These are phyloP conservation scores for Paragyromitra xinjiangensis DNA, from an alignment of 495 filamentous ascomycete species.

Conservation along the genomic window DNA sequence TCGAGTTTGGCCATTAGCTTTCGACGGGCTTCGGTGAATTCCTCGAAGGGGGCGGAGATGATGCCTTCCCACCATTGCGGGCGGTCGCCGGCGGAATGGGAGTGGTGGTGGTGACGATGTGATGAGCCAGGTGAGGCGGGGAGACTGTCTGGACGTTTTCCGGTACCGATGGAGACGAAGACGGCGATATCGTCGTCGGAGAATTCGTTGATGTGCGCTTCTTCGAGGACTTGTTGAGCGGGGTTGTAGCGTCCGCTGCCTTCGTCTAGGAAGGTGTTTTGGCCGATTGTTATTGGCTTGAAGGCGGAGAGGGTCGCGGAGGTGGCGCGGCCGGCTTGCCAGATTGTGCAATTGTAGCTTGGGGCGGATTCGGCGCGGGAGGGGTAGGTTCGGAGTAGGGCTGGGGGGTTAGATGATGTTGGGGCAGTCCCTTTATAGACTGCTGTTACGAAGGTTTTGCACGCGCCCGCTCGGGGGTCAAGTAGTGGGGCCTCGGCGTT, in stretches of 20 bases:
- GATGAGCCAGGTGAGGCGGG: background rate
- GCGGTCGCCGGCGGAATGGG: constrained; percentile 18
- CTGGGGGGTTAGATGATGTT: constrained; percentile 63
- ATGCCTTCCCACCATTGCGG: constrained; percentile 90
- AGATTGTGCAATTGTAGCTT: constrained; percentile 89
- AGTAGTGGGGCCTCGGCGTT: constrained; percentile 74
- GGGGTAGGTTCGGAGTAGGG: constrained; percentile 89
- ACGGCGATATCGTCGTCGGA: constrained; percentile 89
- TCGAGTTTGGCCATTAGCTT: constrained; percentile 89
- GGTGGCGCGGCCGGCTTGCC: constrained; percentile 96
- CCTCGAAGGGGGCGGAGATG: constrained; percentile 73
- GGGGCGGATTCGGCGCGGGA: constrained; percentile 88
- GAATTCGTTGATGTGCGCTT: constrained; percentile 92
- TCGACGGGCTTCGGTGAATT: constrained; percentile 87
- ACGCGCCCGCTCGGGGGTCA: constrained; percentile 82
- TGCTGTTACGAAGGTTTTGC: constrained; percentile 93
- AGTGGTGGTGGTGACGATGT: constrained; percentile 62
- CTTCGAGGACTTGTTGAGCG: constrained; percentile 82
- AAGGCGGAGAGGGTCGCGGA: constrained; percentile 90
- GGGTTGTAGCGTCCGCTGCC: constrained; percentile 93
- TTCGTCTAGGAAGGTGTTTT: constrained; percentile 93
- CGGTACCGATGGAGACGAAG: constrained; percentile 90
- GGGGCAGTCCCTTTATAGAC: constrained; percentile 69
- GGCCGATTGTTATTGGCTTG: constrained; percentile 93
- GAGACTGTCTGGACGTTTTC: constrained; percentile 79